Base-by-base conservation (phyloP, 768 basidiomycete genomes). In the Stropharia rugosoannulata region DNA sequence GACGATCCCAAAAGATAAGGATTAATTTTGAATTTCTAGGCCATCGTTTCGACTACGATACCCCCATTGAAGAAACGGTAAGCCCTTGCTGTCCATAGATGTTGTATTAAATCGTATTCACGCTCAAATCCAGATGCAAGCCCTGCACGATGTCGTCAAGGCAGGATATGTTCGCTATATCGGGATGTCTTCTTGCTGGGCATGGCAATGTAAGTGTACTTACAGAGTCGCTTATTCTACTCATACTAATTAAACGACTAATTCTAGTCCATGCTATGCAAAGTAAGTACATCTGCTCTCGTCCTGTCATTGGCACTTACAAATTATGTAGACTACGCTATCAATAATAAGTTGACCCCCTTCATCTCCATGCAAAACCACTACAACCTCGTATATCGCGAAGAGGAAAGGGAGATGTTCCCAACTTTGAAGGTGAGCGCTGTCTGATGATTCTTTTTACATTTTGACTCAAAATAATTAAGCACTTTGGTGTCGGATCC, bases 321-420 rank as follows among this genome's bases (percentile, higher is more conserved):
- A 22, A 52, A 18, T 45, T n/a, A 27, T 12, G 19, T 32, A 85
- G 84, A 82, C 64, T 85, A 86, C 60, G 85, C 85, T 0, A 80
- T 85, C 53, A 66, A 75, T 38, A 80, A 87, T 65, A 76, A 78
- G 7, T 69, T 82, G 1, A 82, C 81, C 0, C 81, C 80, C 1
- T 87, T 88, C 68, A 83, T 87, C 63, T 82, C 81, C 0, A 85
- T 87, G 85, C 86, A 87, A 66, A 87, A 87, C 62, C 82, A 84
- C 55, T 80, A 87, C 65, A 82, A 71, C 56, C 66, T 84, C 8
- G 62, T 83, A 11, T 87, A 88, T 61, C 73, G 86, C 13, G 86
- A 88, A 64, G 85, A 88, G 62, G 85, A 84, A 62, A 71, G 82
- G 1, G 82, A 83, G 61, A 83, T 84, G 81, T 81, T 85, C 61